phyloP scores from a whole-genome alignment of 257 asterid genomes.

The Asclepias syriaca region DNA sequence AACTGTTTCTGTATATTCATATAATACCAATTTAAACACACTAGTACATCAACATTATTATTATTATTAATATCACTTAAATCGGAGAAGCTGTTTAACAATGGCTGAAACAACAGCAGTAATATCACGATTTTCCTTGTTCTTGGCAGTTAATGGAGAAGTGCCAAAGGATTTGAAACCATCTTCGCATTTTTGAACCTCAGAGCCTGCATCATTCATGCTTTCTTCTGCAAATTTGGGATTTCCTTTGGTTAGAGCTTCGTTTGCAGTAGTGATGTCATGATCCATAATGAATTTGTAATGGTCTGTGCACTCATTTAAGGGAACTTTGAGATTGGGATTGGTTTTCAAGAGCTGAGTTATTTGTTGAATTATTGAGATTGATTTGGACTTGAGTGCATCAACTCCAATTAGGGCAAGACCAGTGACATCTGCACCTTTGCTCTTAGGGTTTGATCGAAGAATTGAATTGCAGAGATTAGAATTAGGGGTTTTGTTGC shows the following conservation, averaged over 20 bases:
- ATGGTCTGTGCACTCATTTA: background rate
- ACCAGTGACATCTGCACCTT: constrained; percentile 5
- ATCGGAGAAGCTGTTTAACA: background rate
- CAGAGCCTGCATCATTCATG: constrained; percentile 16
- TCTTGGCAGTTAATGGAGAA: constrained; percentile 20
- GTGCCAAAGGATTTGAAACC: constrained; percentile 1
- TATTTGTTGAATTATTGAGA: background rate
- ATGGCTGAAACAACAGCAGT: constrained; percentile 6
- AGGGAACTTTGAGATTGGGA: constrained; percentile 6
- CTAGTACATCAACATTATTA: too few relatives aligned
- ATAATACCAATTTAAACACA: too few relatives aligned
- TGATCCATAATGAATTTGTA: constrained; percentile 5
- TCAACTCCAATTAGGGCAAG: constrained; percentile 19
- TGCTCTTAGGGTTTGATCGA: background rate
- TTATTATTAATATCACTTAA: too few relatives aligned
- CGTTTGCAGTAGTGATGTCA: constrained; percentile 18
- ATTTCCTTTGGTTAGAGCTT: constrained; percentile 25
- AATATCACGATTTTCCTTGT: constrained; percentile 1
- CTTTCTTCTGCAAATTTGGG: constrained; percentile 31
- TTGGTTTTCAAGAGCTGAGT: background rate
- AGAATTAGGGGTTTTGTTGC: constrained; percentile 15
- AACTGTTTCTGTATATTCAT: too few relatives aligned
- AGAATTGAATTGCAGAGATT: constrained; percentile 11
- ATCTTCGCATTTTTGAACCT: constrained; percentile 21
- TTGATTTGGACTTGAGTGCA: constrained; percentile 1